Conservation (phyloP, 2,329 filamentous ascomycete genomes). For the Alternaria tenuissima region DNA sequence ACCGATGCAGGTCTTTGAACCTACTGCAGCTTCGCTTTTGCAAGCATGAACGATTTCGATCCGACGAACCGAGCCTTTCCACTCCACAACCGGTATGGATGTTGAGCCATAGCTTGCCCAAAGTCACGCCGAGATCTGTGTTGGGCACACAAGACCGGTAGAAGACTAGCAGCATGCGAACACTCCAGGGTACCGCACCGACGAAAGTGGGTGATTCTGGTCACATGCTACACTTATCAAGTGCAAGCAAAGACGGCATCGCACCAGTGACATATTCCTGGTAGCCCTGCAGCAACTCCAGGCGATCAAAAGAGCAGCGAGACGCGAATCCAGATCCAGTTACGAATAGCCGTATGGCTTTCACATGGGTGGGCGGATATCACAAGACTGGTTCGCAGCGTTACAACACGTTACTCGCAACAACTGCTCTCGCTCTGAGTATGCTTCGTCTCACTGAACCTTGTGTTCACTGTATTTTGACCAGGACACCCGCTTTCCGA, state of each 20-base stretch:
- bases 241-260: slow-evolving; percentile 26
- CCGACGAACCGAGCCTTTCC: slow-evolving; percentile 36
- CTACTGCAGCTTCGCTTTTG: slow-evolving; percentile 44
- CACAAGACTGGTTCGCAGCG: slow-evolving; percentile 29
- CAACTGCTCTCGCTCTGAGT: slow-evolving; percentile 17
- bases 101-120: slow-evolving; percentile 40
- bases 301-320: slow-evolving; percentile 19
- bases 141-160: slow-evolving; percentile 44
- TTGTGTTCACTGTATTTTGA: slow-evolving; percentile 28
- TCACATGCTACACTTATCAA: slow-evolving; percentile 19
- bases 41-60: slow-evolving; percentile 46
- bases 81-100: slow-evolving; percentile 30
- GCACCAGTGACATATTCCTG: slow-evolving; percentile 24
- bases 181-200: slow-evolving; percentile 34
- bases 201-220: slow-evolving; percentile 38
- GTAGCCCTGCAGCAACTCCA: slow-evolving; percentile 20
- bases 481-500: slow-evolving; percentile 36
- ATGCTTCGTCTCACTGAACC: slow-evolving; percentile 23
- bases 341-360: slow-evolving; percentile 20
- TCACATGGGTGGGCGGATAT: slow-evolving; percentile 28
- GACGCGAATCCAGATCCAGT: slow-evolving; percentile 20
- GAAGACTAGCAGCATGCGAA: slow-evolving; percentile 45
- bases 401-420: slow-evolving; percentile 18
- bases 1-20: slow-evolving; percentile 61
- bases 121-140: slow-evolving; percentile 39